Conservation (phyloP, 1,139 yeast species). For the Sporopachydermia cereana region DNA sequence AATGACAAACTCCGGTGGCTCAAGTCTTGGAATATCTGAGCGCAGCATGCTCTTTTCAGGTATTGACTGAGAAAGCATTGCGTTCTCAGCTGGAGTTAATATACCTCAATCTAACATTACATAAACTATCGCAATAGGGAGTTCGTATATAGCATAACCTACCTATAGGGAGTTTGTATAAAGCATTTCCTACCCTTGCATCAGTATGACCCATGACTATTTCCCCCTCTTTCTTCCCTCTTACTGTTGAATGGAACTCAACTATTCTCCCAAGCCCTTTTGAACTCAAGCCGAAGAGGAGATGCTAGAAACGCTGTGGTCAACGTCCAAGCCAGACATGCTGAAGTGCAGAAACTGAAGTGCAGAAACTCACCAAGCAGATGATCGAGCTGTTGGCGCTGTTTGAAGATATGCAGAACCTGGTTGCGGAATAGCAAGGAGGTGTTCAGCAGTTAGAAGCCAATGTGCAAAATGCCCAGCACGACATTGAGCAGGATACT, state of each 20-base stretch:
- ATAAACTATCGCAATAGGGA: no score
- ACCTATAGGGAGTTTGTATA: no score
- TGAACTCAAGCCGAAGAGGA: constrained; percentile 90
- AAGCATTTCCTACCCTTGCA: no score
- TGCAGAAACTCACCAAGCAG: constrained; percentile 87
- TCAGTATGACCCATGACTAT: no score
- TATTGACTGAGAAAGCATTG: no score
- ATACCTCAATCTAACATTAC: no score
- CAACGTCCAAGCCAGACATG: constrained; percentile 94
- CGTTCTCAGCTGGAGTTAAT: no score
- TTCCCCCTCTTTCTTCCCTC: no score
- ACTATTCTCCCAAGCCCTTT: constrained; percentile 85
- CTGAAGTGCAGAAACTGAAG: constrained; percentile 89
- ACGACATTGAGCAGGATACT: constrained; percentile 86
- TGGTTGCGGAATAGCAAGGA: constrained; percentile 93
- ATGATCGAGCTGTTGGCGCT: constrained; percentile 93
- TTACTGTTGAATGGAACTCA: no score
- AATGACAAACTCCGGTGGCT: not conserved
- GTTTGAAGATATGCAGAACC: constrained; percentile 92
- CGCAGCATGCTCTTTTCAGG: no score
- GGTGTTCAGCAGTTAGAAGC: constrained; percentile 75
- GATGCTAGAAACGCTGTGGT: constrained; percentile 92
- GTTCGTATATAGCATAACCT: no score
- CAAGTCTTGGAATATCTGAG: not conserved
- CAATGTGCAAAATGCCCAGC: constrained; percentile 74